Conservation (phyloP, 257 asterid species). For the Rauvolfia tetraphylla region DNA sequence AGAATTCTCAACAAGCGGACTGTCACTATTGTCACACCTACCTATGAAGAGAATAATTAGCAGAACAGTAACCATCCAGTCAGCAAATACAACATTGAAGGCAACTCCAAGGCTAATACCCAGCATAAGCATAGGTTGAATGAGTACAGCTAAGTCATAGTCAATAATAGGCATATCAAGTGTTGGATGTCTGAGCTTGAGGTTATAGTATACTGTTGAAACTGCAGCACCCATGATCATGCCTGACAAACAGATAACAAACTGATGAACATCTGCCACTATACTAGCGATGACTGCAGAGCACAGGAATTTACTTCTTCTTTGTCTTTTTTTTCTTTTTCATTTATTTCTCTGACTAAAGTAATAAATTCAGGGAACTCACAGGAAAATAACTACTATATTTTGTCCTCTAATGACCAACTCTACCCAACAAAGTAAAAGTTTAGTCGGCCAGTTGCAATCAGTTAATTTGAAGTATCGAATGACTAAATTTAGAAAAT, state of each 20-base stretch:
- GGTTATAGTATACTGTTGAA: constrained; percentile 91
- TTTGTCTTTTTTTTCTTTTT: not conserved
- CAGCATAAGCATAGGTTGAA: constrained; percentile 97
- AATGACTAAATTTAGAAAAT: not conserved
- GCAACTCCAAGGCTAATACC: constrained; percentile 96
- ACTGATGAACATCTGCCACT: not conserved
- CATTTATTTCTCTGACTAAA: not conserved
- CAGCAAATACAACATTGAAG: constrained; percentile 88
- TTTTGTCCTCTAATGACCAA: not conserved
- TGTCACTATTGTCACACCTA: constrained; percentile 25
- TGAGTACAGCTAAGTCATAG: constrained; percentile 91
- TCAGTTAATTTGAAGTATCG: not conserved
- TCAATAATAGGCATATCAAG: constrained; percentile 90
- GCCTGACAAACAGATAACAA: constrained; percentile 43
- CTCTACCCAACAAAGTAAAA: not conserved
- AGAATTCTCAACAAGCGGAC: constrained; percentile 3
- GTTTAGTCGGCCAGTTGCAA: not conserved
- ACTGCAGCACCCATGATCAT: constrained; percentile 98
- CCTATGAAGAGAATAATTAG: constrained; percentile 82
- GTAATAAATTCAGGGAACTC: not conserved
- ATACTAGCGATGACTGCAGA: not conserved
- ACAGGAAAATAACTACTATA: not conserved
- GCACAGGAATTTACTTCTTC: too few relatives aligned
- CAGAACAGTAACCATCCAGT: constrained; percentile 98
- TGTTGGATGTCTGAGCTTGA: constrained; percentile 88